Base-by-base conservation (phyloP, 2,329 filamentous ascomycete species). In the Penicillium brasilianum region DNA sequence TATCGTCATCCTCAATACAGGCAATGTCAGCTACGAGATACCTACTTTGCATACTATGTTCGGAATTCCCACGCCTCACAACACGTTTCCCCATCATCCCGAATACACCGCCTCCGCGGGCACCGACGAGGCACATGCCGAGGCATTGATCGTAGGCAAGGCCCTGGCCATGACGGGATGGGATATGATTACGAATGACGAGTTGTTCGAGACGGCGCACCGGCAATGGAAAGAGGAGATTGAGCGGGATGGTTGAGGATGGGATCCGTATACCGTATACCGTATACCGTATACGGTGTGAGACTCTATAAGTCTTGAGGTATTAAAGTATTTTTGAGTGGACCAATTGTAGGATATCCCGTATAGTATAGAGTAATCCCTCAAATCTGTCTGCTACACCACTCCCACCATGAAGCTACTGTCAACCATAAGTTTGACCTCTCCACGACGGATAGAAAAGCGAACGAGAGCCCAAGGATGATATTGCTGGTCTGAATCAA, bases 21-120 rank as follows among this genome's bases (percentile, higher is more conserved):
- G 82, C 22, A 84, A 85, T 57, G 81, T 85, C 10, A 80, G 78
- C 13, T 81, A 84, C 54, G 62, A 76, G 1, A 72, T 81, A 1
- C 83, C 83, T 1, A 78, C 77, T 4, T 79, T 85, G 53, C 83
- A 85, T 62, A 79, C 80, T 4, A 79, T 77, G 34, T 84, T 85
- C 59, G 74, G 71, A 1, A 81, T 85, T 36, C 75, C 78, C 0
- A 73, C 77, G 1, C 66, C 73, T 0, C 73, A 77, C 13, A 77
- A 71, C 4, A 63, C 67, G 0, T 73, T 65, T 25, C 73, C 69
- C 4, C 78, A 80, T 77, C 25, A 76, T 34, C 76, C 78, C 8
- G 67, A 72, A 4, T 85, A 85, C 67, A 75, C 82, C 0, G 76
- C 74, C 0, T 80, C 78, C 0, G 82, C 83, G 3, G 78, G 77